A percentile compares a stretch with the other conserved stretches of the same genome.
Conservation (phyloP, 1,284 basidiomycete genomes). For the Sporisorium graminicola region DNA sequence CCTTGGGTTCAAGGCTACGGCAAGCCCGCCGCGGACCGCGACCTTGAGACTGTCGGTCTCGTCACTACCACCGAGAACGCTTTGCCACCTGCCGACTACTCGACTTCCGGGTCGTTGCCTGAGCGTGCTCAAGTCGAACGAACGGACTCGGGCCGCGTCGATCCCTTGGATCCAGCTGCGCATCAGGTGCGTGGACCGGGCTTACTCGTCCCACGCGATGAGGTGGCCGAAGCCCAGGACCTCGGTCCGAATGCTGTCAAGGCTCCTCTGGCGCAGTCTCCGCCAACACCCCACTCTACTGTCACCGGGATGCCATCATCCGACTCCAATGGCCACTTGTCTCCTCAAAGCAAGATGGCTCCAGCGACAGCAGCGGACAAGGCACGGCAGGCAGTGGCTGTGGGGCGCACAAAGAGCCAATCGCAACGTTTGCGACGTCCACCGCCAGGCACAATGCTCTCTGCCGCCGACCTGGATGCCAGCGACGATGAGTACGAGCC, state of each 20-base stretch:
- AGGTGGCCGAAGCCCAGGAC: slow-evolving; percentile 46
- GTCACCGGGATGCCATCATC: neutral
- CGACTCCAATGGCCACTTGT: slow-evolving; percentile 15
- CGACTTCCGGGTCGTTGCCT: slow-evolving; percentile 30
- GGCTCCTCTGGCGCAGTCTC: slow-evolving; percentile 26
- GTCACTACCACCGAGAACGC: neutral
- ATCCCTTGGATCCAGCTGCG: slow-evolving; percentile 49
- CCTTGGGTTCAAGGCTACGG: slow-evolving; percentile 51
- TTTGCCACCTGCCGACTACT: slow-evolving; percentile 34
- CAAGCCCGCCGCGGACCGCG: slow-evolving; percentile 26
- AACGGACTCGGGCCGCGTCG: slow-evolving; percentile 53
- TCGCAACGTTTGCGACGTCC: slow-evolving; percentile 54
- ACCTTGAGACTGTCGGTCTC: slow-evolving; percentile 19
- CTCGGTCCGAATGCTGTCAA: slow-evolving; percentile 37
- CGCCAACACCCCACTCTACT: slow-evolving; percentile 5
- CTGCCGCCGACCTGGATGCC: slow-evolving; percentile 62
- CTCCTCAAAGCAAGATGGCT: neutral
- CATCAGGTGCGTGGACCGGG: slow-evolving; percentile 51
- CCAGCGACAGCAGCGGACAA: slow-evolving; percentile 21
- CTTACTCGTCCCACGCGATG: slow-evolving; percentile 52
- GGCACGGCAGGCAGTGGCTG: slow-evolving; percentile 47
- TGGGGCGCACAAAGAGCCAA: slow-evolving; percentile 55
- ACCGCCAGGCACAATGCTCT: slow-evolving; percentile 58
- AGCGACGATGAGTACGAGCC: slow-evolving; percentile 67
- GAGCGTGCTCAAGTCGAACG: slow-evolving; percentile 49